Conservation (phyloP, 2,329 filamentous ascomycete species). For the Eutypa lata region DNA sequence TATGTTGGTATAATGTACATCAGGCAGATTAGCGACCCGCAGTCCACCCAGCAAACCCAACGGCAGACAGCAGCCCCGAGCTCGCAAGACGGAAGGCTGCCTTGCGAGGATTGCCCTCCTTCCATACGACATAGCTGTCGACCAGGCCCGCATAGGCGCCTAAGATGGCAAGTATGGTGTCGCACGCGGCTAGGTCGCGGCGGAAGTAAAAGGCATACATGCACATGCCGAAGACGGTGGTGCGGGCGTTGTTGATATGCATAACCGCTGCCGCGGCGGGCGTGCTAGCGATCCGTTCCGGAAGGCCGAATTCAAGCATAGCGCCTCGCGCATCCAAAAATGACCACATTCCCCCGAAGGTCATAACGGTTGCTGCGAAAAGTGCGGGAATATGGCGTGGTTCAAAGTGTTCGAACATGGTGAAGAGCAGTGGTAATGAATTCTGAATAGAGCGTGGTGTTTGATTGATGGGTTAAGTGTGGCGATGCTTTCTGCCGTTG, state of each 20-base stretch:
- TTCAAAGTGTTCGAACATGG: constrained; percentile 11
- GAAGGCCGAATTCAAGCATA: constrained; percentile 25
- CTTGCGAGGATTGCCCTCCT: constrained; percentile 13
- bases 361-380: constrained; percentile 13
- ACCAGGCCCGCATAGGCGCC: constrained; percentile 22
- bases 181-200: constrained; percentile 12
- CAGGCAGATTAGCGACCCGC: not conserved
- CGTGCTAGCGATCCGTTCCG: constrained; percentile 14
- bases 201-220: constrained; percentile 19
- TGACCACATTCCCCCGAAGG: constrained; percentile 24
- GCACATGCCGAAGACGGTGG: constrained; percentile 19
- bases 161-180: constrained; percentile 20
- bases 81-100: constrained; percentile 18
- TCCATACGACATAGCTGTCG: constrained; percentile 25
- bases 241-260: constrained; percentile 17
- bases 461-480: not conserved
- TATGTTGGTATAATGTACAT: not conserved
- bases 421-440: not conserved
- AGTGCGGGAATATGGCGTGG: constrained; percentile 11
- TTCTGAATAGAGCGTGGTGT: not conserved
- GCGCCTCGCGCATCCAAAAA: constrained; percentile 15
- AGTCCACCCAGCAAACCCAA: constrained; percentile 9
- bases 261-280: constrained; percentile 18
- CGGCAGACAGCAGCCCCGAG: constrained; percentile 11
- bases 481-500: not conserved